Evolutionary conservation across 306 rosid species (phyloP).

Genomic region (Rubus parviflorus): DNA sequence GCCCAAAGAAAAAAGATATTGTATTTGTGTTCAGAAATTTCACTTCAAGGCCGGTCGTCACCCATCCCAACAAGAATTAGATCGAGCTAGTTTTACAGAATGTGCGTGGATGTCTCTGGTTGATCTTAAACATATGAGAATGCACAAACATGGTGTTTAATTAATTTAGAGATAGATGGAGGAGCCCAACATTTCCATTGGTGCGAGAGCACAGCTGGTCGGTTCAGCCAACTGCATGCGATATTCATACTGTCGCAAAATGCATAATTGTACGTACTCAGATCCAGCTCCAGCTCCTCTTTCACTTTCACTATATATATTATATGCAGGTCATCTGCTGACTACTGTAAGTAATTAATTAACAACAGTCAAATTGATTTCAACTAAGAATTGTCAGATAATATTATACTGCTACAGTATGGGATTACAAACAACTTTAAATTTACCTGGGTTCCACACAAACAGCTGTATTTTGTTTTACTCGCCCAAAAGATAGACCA

Average conservation of each 20-base stretch:
- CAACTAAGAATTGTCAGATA: not conserved
- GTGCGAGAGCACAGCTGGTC: conserved; percentile 43
- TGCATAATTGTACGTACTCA: conserved; percentile 8
- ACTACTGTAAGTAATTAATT: not conserved
- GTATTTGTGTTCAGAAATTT: conserved; percentile 19
- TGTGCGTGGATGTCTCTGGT: not conserved
- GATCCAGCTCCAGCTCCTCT: not conserved
- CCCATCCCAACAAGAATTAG: conserved; percentile 27
- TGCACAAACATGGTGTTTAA: not conserved
- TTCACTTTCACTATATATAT: not conserved
- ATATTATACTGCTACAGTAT: too few relatives aligned
- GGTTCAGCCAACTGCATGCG: conserved; percentile 35
- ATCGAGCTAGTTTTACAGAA: conserved; percentile 18
- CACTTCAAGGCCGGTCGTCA: conserved; percentile 16
- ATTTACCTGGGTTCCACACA: conserved; percentile 16
- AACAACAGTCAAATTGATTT: not conserved
- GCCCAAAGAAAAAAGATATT: not conserved
- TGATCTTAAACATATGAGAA: not conserved
- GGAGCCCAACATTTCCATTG: conserved; percentile 59
- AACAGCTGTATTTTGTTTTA: conserved; percentile 10
- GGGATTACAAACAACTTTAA: not conserved
- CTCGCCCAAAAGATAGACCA: not conserved
- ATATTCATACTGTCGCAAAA: not conserved
- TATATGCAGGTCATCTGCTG: not conserved
- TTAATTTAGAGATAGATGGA: conserved; percentile 5